A percentile compares a stretch with the other conserved stretches of the same genome.
These are phyloP conservation scores for Babesia divergens DNA, from an alignment of 169 alveolate genomes.

Conservation along the genomic window DNA sequence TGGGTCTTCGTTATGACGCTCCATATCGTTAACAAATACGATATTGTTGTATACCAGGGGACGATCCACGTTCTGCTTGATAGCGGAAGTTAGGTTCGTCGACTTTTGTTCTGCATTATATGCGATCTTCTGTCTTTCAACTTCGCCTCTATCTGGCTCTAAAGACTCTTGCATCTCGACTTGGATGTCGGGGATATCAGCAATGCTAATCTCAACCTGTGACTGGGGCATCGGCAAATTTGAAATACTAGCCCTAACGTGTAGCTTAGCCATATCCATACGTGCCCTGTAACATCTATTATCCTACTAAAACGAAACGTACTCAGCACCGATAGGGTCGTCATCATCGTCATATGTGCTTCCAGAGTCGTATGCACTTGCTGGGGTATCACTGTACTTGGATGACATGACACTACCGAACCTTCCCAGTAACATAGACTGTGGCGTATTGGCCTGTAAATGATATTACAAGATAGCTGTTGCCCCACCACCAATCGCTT, in stretches of 20 bases:
- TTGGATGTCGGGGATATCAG: constrained; percentile 19
- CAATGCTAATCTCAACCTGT: constrained; percentile 64
- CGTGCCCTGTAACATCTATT: constrained; percentile 49
- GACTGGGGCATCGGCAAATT: constrained; percentile 71
- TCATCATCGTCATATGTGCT: constrained; percentile 11
- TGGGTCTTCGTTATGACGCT: not conserved
- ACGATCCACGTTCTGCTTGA: constrained; percentile 21
- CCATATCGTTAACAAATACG: constrained; percentile 54
- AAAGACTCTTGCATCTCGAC: not conserved
- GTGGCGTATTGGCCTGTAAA: constrained; percentile 52
- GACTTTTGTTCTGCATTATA: not conserved
- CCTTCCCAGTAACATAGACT: constrained; percentile 36
- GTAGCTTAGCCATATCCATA: constrained; percentile 74
- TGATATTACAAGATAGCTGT: not conserved
- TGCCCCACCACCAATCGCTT: constrained; percentile 29
- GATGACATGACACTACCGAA: constrained; percentile 34
- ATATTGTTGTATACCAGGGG: constrained; percentile 53
- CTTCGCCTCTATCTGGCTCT: constrained; percentile 47
- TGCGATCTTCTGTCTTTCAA: constrained; percentile 13
- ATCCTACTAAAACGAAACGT: not conserved
- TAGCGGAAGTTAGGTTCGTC: constrained; percentile 10
- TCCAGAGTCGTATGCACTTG: not conserved
- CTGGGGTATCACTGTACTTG: constrained; percentile 42
- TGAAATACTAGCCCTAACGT: constrained; percentile 70
- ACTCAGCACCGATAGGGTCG: constrained; percentile 64